Evolutionary conservation across 2,329 filamentous ascomycete species (phyloP), one percentile per base, ranked within the genome.

Genomic region (Aspergillus nomiae): DNA sequence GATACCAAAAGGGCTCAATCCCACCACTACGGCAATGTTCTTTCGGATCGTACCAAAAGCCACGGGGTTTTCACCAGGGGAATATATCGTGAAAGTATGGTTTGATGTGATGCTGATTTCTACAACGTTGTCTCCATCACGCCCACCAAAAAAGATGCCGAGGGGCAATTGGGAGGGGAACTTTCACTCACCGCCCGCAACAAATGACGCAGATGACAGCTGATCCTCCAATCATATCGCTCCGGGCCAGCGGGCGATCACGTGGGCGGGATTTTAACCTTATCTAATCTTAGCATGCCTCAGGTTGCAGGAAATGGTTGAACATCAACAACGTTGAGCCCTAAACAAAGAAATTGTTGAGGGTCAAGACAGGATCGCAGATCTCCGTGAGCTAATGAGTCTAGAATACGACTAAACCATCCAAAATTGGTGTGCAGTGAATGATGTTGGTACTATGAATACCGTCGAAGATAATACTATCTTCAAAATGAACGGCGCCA

Each of bases 131-230:
- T 32, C 26, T 50, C 46, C 16, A 30, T 54, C 51, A 54, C 51
- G 21, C 34, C 32, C 50, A 12, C 50, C 16, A 21, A 36, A 54
- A 48, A 55, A 14, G 51, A 55, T 55, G 51, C 51, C 51, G 51
- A 55, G 51, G 51, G 51, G 51, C 51, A 54, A 21, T 54, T 34
- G 51, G 12, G 28, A 28, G 51, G 51, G 48, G 28, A 32, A 9
- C 21, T 16, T 26, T 48, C 36, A 11, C 21, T 55, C 51, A 55
- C 51, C 51, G 51, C 51, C 51, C 21, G 36, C 51, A 38, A 26
- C n/a, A 12, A 9, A 55, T 55, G 51, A 55, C 51, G 51, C 51
- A 55, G 51, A 14, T 38, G 51, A 55, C 51, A 21, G 32, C 51
- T 14, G 48, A 38, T 19, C 16, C 21, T 16, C 51, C 30, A 54